Percentiles rank a stretch among this genome's conserved stretches.
Evolutionary conservation across 305 asterid genomes (phyloP).

Genomic region (Fraxinus sp.): DNA sequence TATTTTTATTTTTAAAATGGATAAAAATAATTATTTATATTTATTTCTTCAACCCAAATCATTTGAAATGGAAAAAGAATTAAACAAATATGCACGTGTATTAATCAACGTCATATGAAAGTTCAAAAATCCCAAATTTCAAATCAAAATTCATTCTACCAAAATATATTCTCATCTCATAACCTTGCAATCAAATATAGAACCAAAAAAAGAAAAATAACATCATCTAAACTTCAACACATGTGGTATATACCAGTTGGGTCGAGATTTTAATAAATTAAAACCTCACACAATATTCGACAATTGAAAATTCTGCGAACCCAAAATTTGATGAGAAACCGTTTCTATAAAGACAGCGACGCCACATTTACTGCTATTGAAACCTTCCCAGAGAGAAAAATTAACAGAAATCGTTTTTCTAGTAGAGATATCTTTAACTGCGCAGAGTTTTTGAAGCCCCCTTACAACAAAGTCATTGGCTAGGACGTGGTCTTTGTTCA

Average conservation of each 20-base stretch:
- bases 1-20: background rate
- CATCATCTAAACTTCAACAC: background rate
- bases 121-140: background rate
- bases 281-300: conserved; percentile 45
- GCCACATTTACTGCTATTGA: conserved; percentile 65
- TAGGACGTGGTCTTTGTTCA: conserved; percentile 61
- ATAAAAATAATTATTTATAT: background rate
- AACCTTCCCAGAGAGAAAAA: conserved; percentile 70
- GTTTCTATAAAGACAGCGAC: conserved; percentile 53
- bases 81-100: background rate
- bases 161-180: background rate
- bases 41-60: background rate
- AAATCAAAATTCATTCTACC: background rate
- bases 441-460: conserved; percentile 66
- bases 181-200: background rate
- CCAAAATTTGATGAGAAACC: conserved; percentile 55
- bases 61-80: background rate
- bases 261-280: background rate
- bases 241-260: background rate
- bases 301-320: conserved; percentile 72
- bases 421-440: conserved; percentile 51
- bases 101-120: background rate
- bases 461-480: conserved; percentile 84
- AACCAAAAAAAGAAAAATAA: background rate
- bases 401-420: conserved; percentile 49